A percentile compares a stretch with the other conserved stretches of the same genome.
These are phyloP conservation scores for Claviceps sorghi DNA, from an alignment of 2,329 filamentous ascomycete genomes.

Conservation along the genomic window DNA sequence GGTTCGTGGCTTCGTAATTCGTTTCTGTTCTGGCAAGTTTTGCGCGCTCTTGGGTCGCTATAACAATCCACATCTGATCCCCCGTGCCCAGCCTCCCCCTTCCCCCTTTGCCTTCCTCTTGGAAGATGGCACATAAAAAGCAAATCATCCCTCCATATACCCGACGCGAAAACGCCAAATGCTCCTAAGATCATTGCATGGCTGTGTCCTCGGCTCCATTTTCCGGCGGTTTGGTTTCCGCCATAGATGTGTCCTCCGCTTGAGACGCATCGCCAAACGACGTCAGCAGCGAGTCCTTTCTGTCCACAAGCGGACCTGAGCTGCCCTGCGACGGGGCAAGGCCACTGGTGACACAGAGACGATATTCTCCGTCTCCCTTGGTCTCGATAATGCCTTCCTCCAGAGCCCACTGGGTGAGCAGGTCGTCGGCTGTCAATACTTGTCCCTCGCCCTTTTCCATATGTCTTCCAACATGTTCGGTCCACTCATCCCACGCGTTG, in stretches of 20 bases:
- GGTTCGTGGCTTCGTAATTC: conserved; percentile 5
- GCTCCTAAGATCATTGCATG: background rate
- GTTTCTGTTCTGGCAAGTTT: background rate
- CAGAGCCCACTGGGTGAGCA: conserved; percentile 47
- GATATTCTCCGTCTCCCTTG: conserved; percentile 40
- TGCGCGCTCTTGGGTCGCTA: background rate
- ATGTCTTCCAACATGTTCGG: conserved; percentile 82
- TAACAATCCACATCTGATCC: background rate
- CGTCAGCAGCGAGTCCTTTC: conserved; percentile 14
- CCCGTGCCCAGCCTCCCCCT: too few relatives aligned
- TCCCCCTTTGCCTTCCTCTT: too few relatives aligned
- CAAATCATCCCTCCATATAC: background rate
- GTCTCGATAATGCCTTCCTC: conserved; percentile 49
- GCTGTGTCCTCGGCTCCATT: conserved; percentile 11
- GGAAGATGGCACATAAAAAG: background rate
- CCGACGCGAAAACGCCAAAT: too few relatives aligned
- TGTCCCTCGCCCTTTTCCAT: conserved; percentile 60
- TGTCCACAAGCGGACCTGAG: conserved; percentile 8
- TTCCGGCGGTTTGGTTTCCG: conserved; percentile 12
- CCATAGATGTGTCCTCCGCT: conserved; percentile 10
- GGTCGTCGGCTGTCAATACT: conserved; percentile 39
- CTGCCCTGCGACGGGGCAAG: conserved; percentile 7
- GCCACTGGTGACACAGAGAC: conserved; percentile 24
- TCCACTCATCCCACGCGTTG: conserved; percentile 75
- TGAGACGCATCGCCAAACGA: conserved; percentile 8